Base-by-base conservation (phyloP, 306 rosid species). In the Cucumis hystrix region DNA sequence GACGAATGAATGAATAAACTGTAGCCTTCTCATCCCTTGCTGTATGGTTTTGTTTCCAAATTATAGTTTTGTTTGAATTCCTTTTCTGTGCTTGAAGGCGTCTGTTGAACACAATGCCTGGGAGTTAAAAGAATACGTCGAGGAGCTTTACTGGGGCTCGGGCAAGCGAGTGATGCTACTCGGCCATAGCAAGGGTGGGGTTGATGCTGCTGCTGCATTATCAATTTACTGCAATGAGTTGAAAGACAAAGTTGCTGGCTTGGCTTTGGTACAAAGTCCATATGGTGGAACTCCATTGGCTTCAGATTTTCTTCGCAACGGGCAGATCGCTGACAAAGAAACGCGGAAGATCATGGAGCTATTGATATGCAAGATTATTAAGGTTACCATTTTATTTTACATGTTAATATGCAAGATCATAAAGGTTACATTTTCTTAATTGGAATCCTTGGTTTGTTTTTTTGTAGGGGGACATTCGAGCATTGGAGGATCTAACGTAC, bases 121-220 rank as follows among this genome's bases (percentile, higher is more conserved):
- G 93, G 93, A 88, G 76, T 89, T 93, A 21, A 93, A 86, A 85
- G 91, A 83, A 41, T 93, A 89, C 80, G 83, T 93, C 2, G 96
- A 86, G 70, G 98, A 93, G 81, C 96, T 93, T 21, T 88, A 86
- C 70, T 89, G 97, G 97, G 98, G 97, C 75, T 86, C 90, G 20
- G 91, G 92, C 41, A 88, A 89, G 91, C 88, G 70, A 58, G 84
- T 91, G 76, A 89, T 91, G 96, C 84, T 93, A 76, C 86, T 89
- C 2, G 97, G 97, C 43, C 97, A 93, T 83, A 93, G 97, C 79
- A 91, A 93, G 86, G 97, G 97, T 33, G 98, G 93, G 37, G 87
- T 93, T 73, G 96, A 93, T 88, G 92, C 96, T 70, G 93, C 87
- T 58, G 89, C 91, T 54, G 91, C 97, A 63, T 58, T 93, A 65